Evolutionary conservation across 257 asterid genomes (phyloP), one percentile per base, ranked within the genome.

Genomic region (Solanum medicagineum): DNA sequence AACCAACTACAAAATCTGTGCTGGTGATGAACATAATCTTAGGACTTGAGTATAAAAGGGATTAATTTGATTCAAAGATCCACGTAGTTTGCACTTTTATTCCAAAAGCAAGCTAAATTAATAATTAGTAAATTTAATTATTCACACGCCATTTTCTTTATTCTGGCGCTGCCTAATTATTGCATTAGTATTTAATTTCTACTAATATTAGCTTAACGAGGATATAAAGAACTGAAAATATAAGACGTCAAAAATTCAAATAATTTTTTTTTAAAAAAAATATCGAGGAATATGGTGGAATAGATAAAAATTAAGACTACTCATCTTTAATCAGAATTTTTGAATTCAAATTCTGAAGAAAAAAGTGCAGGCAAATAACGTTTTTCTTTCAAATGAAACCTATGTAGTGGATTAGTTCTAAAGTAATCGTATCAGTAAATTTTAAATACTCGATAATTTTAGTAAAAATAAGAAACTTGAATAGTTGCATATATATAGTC

Each of bases 341-440:
- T 3, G 8, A 26, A 26, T 26, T 26, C 0, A 11, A 14, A 20
- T 12, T 65, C 6, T 63, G 3, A 63, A 11, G 10, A 63, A 63
- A 0, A 24, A 24, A 65, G 0, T 14, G 0, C 6, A 26, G 1
- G 2, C 29, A 29, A 1, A 3, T 6, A 29, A 6, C 0, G 2
- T 1, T 65, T 65, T 13, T 3, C n/a, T 32, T 6, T 29, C n/a
- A 3, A 65, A 65, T 65, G 8, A 14, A 29, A 7, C 3, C 6
- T 14, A 14, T 6, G 2, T 3, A 7, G 14, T 4, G 49, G 4
- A 32, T 32, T 2, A 1, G 5, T 15, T 68, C 22, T 66, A 1
- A 66, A 32, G 1, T 0, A 68, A 3, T 9, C 0, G 8, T 0
- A 17, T 16, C 22, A n/a, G 15, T 60, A 22, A n/a, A 60, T n/a